Percentiles rank a stretch among this genome's conserved stretches.
phyloP scores from a whole-genome alignment of 768 basidiomycete species.

The Leccinum arenicola region DNA sequence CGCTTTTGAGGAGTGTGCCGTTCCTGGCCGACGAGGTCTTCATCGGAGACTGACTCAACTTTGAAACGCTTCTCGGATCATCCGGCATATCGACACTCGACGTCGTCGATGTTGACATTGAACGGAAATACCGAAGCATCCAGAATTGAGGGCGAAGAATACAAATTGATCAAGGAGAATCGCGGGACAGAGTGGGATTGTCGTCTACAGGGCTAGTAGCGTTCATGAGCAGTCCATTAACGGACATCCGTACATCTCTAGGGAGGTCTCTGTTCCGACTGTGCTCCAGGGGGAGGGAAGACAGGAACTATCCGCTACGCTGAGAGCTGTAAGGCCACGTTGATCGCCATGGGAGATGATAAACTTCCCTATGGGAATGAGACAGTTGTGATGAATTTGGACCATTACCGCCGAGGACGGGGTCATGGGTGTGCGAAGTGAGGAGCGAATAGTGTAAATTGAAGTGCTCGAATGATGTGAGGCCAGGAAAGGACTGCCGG shows the following conservation, averaged over 20 bases:
- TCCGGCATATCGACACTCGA: not conserved
- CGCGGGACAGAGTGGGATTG: not conserved
- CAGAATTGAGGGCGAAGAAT: slow-evolving; percentile 13
- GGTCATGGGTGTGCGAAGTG: slow-evolving; percentile 8
- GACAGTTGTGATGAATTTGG: slow-evolving; percentile 18
- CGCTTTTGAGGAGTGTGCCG: slow-evolving; percentile 9
- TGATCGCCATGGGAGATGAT: slow-evolving; percentile 20
- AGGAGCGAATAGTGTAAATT: slow-evolving; percentile 6
- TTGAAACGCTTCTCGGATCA: not conserved
- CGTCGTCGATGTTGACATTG: slow-evolving; percentile 10
- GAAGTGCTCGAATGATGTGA: not conserved
- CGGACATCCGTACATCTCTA: slow-evolving; percentile 24
- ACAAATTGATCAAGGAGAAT: slow-evolving; percentile 2
- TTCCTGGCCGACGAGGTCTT: slow-evolving; percentile 1
- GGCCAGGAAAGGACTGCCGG: slow-evolving; percentile 3
- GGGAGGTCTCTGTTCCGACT: slow-evolving; percentile 2
- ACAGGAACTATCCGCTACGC: not conserved
- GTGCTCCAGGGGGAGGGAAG: slow-evolving; percentile 33
- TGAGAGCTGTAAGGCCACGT: slow-evolving; percentile 2
- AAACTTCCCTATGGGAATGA: slow-evolving; percentile 23
- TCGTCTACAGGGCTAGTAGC: slow-evolving; percentile 12
- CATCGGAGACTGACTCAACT: not conserved
- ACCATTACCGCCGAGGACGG: slow-evolving; percentile 14
- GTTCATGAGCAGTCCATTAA: slow-evolving; percentile 16
- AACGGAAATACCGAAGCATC: slow-evolving; percentile 20